These are phyloP conservation scores for Hypoxylon sp. DNA, from an alignment of 2,329 filamentous ascomycete genomes.

Conservation along the genomic window DNA sequence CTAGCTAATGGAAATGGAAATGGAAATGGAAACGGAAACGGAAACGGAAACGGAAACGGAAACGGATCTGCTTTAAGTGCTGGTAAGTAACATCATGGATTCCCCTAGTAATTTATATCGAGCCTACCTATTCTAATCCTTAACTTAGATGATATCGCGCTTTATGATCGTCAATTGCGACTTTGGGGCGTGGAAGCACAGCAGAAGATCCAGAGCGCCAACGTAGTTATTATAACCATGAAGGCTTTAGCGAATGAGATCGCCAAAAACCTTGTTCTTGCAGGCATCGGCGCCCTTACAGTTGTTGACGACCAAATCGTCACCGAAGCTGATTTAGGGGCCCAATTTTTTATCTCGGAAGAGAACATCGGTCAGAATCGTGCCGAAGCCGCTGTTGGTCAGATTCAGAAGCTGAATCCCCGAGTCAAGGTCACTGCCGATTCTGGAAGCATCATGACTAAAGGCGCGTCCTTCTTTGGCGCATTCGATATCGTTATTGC, in stretches of 20 bases:
- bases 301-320: slow-evolving; percentile 82
- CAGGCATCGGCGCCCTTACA: slow-evolving; percentile 89
- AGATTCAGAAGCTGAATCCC: slow-evolving; percentile 87
- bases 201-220: slow-evolving; percentile 87
- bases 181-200: slow-evolving; percentile 97
- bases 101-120: no score
- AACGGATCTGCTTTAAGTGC: no score
- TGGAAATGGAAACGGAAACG: no score
- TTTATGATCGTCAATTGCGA: slow-evolving; percentile 96
- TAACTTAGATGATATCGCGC: slow-evolving; percentile 84
- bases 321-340: slow-evolving; percentile 80
- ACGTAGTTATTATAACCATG: slow-evolving; percentile 88
- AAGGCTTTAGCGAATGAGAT: slow-evolving; percentile 92
- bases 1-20: slow-evolving; percentile 37
- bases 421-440: slow-evolving; percentile 81
- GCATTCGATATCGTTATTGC: slow-evolving; percentile 88
- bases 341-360: slow-evolving; percentile 80
- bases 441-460: slow-evolving; percentile 70
- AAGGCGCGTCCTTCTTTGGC: slow-evolving; percentile 77
- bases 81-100: no score
- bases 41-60: no score
- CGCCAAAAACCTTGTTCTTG: slow-evolving; percentile 95
- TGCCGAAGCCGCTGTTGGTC: slow-evolving; percentile 79
- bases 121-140: no score
- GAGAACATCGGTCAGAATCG: slow-evolving; percentile 82